Percentiles rank a stretch among this genome's conserved stretches.
Conservation (phyloP, 345 rosid species). For the rapeseed (Brassica napus) region Da-Ae NC_063447.1:32248501-32249000, state of each 20-base stretch:
- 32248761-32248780: conserved; percentile 61
- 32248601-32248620: conserved; percentile 57
- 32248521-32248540: conserved; percentile 61
- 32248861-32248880: conserved; percentile 56
- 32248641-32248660: conserved; percentile 64
- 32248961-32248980: conserved; percentile 58
- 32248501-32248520: conserved; percentile 41
- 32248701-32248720: conserved; percentile 47
- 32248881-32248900: conserved; percentile 58
- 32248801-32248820: conserved; percentile 48
- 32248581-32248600: conserved; percentile 61
- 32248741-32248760: conserved; percentile 69
- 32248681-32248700: conserved; percentile 52
- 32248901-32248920: conserved; percentile 61
- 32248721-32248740: conserved; percentile 54
- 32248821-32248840: conserved; percentile 67
- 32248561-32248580: conserved; percentile 46
- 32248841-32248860: conserved; percentile 73
- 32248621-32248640: conserved; percentile 47
- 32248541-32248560: conserved; percentile 59
- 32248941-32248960: conserved; percentile 61
- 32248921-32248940: conserved; percentile 49
- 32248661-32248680: conserved; percentile 49
- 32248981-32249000: conserved; percentile 49
- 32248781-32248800: conserved; percentile 66